These are phyloP conservation scores for Gymnopilus junonius DNA, from an alignment of 768 basidiomycete species.

Conservation along the genomic window DNA sequence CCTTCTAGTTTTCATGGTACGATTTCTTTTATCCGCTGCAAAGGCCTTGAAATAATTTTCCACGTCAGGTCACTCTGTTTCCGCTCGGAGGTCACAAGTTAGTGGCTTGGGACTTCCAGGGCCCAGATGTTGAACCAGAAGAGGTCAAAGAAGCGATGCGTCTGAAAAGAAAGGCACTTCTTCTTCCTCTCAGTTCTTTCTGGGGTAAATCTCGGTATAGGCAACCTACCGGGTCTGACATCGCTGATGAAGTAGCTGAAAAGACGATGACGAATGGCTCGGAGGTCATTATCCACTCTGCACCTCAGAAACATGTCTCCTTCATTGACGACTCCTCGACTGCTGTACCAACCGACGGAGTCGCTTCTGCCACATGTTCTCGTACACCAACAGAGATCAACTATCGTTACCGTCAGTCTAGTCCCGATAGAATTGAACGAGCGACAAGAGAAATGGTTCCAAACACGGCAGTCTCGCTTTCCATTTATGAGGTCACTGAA, in stretches of 20 bases:
- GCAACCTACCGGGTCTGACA: neutral
- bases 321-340: constrained; percentile 28
- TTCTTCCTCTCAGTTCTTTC: constrained; percentile 1
- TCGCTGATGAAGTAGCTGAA: neutral
- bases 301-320: constrained; percentile 25
- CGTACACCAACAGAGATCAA: constrained; percentile 19
- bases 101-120: constrained; percentile 65
- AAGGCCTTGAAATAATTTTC: neutral
- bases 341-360: constrained; percentile 15
- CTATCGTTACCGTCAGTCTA: neutral
- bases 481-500: neutral
- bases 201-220: neutral
- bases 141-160: constrained; percentile 53
- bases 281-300: neutral
- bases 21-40: constrained; percentile 15
- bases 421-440: neutral
- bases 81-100: constrained; percentile 60
- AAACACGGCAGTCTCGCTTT: neutral
- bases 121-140: constrained; percentile 63
- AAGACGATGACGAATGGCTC: constrained; percentile 4
- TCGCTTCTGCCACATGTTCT: constrained; percentile 13
- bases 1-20: constrained; percentile 63
- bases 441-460: neutral
- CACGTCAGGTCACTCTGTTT: constrained; percentile 63
- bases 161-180: constrained; percentile 33